Conservation (phyloP, 305 asterid genomes). For the Fraxinus nigra region DNA sequence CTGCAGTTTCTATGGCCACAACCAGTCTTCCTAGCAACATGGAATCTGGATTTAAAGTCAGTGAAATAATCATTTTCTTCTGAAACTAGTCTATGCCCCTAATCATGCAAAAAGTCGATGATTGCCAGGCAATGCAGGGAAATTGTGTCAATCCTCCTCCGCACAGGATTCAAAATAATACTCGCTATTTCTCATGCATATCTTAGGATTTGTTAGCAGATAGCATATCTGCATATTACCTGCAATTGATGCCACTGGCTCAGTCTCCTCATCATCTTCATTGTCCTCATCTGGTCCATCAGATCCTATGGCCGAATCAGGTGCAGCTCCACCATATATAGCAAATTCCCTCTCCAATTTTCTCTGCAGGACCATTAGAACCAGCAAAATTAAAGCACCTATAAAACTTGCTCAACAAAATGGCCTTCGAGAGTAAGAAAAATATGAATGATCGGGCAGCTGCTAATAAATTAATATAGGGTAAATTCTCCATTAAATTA, state of each 20-base stretch:
- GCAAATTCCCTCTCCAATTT: constrained; percentile 69
- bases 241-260: constrained; percentile 54
- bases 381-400: neutral
- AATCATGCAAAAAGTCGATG: neutral
- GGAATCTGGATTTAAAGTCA: neutral
- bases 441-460: neutral
- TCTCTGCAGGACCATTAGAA: constrained; percentile 45
- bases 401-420: neutral
- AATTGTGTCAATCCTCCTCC: neutral
- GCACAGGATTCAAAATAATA: neutral
- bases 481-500: neutral
- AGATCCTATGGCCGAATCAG: constrained; percentile 39
- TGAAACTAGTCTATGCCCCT: neutral
- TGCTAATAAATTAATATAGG: neutral
- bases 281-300: constrained; percentile 38
- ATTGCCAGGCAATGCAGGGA: neutral
- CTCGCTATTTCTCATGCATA: neutral
- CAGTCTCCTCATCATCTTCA: constrained; percentile 41
- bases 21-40: neutral
- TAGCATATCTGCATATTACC: constrained; percentile 35
- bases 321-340: constrained; percentile 56
- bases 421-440: neutral
- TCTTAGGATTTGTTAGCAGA: neutral
- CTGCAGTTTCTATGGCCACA: neutral
- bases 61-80: neutral